A percentile compares a stretch with the other conserved stretches of the same genome.
Evolutionary conservation across 768 basidiomycete genomes (phyloP).

Genomic region (Porphyrellus cyaneotinctus): DNA sequence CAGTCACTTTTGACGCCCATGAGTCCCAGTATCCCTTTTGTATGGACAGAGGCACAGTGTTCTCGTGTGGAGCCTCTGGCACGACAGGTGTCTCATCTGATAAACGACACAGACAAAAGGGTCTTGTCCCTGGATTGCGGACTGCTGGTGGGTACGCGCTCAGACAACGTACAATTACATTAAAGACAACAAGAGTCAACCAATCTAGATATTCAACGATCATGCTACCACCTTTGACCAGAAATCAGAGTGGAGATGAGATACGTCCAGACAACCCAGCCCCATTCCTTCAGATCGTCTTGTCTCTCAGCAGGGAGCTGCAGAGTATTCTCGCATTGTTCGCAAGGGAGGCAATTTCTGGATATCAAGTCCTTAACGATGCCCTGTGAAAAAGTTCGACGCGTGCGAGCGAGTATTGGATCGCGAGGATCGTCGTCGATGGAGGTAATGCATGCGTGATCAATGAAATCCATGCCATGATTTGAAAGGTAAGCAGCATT

Average conservation of each 20-base stretch:
- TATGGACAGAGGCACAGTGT: too few species aligned
- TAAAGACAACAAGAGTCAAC: not conserved
- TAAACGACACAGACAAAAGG: not conserved
- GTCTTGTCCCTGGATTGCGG: slow-evolving; percentile 3
- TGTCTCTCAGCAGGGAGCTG: not conserved
- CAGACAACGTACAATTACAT: not conserved
- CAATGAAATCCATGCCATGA: slow-evolving; percentile 26
- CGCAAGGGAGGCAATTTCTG: slow-evolving; percentile 13
- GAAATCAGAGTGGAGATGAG: slow-evolving; percentile 10
- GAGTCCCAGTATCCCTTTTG: too few species aligned
- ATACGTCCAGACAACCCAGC: slow-evolving; percentile 13
- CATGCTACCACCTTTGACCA: not conserved
- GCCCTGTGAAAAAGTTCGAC: slow-evolving; percentile 22
- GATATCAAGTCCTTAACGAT: slow-evolving; percentile 23
- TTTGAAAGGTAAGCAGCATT: slow-evolving; percentile 20
- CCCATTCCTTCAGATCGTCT: slow-evolving; percentile 6
- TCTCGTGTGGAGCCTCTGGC: too few species aligned
- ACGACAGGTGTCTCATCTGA: too few species aligned
- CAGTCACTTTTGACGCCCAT: too few species aligned
- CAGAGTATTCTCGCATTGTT: not conserved
- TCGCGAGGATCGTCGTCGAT: slow-evolving; percentile 22
- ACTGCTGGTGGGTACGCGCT: not conserved
- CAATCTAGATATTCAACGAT: not conserved
- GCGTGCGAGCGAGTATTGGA: slow-evolving; percentile 8
- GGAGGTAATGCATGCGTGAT: slow-evolving; percentile 34